Evolutionary conservation across 2,329 filamentous ascomycete species (phyloP).

Genomic region (Thielaviopsis populi): DNA sequence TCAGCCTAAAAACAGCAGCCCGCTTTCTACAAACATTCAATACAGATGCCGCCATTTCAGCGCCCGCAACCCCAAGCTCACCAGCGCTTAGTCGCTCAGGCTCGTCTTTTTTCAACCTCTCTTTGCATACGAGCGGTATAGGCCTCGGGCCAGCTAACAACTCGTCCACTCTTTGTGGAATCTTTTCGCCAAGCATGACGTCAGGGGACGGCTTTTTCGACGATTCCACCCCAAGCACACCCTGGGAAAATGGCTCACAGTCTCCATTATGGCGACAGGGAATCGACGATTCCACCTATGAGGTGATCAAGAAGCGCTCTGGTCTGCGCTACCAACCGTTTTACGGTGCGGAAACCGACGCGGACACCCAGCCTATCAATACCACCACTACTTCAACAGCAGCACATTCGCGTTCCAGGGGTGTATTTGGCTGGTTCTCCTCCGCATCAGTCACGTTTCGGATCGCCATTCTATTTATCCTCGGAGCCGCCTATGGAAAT

Average conservation of each 20-base stretch:
- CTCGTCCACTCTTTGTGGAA: constrained; percentile 76
- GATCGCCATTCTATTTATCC: constrained; percentile 52
- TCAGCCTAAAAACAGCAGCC: constrained; percentile 20
- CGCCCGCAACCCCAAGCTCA: constrained; percentile 23
- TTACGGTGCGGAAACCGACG: neutral
- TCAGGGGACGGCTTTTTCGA: constrained; percentile 33
- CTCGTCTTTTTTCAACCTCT: constrained; percentile 41
- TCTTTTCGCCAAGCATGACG: constrained; percentile 59
- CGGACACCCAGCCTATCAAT: neutral
- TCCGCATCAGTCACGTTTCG: constrained; percentile 41
- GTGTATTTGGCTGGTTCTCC: neutral
- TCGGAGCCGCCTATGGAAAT: constrained; percentile 42
- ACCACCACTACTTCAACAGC: neutral
- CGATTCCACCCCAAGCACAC: constrained; percentile 40
- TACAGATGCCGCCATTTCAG: constrained; percentile 25
- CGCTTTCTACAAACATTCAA: constrained; percentile 14
- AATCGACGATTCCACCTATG: constrained; percentile 31
- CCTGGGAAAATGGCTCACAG: constrained; percentile 65
- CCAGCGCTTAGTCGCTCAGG: constrained; percentile 20
- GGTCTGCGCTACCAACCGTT: constrained; percentile 19
- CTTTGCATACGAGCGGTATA: constrained; percentile 68
- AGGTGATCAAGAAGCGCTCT: constrained; percentile 30
- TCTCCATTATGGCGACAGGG: constrained; percentile 40
- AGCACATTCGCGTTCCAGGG: neutral
- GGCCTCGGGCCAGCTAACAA: neutral